Evolutionary conservation across 164 flowering plant genomes (phyloP), one percentile per base, ranked within the genome.

Genomic region (Annona cherimola): DNA sequence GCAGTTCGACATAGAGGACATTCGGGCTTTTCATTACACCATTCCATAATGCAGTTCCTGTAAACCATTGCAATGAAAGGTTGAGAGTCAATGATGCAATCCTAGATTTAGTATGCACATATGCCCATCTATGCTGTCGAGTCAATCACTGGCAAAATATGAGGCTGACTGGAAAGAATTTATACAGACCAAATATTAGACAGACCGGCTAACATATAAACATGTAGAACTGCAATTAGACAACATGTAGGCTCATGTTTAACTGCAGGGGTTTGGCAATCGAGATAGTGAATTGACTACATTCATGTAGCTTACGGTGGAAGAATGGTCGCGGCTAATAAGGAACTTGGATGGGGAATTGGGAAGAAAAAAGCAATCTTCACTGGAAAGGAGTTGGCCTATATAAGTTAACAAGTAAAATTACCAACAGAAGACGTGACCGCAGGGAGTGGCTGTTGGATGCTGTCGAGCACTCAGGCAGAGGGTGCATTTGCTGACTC

Each of bases 21-120:
- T 76, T 96, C 97, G 0, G 90, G 99, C 85, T 93, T 96, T 75
- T 93, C 99, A 59, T 93, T 96, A 85, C 99, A 96, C 98, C 99
- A 96, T 72, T 93, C 99, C 93, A 89, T 89, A 44, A 96, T 89
- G 87, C 99, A 96, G 79, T 83, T 89, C 99, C 99, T 91, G 76
- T 78, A 73, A 57, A 62, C 4, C 19, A 72, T 42, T 8, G 59
- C 39, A 66, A 7, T 43, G 50, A 43, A 43, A 6, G 26, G 43
- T 5, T 7, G 44, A 18, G 35, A 42, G 46, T 16, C 57, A 50
- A 50, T 50, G 18, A 50, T 0, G 57, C 14, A 16, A 3, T 16
- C 57, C 9, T 12, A 7, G 55, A 6, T 6, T 46, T 8, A 46
- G 55, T 5, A 46, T 26, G 55, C 14, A 46, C 4, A 50, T 16